Conservation (phyloP, 2,329 filamentous ascomycete species). For the Uncinocarpus reesii region DNA sequence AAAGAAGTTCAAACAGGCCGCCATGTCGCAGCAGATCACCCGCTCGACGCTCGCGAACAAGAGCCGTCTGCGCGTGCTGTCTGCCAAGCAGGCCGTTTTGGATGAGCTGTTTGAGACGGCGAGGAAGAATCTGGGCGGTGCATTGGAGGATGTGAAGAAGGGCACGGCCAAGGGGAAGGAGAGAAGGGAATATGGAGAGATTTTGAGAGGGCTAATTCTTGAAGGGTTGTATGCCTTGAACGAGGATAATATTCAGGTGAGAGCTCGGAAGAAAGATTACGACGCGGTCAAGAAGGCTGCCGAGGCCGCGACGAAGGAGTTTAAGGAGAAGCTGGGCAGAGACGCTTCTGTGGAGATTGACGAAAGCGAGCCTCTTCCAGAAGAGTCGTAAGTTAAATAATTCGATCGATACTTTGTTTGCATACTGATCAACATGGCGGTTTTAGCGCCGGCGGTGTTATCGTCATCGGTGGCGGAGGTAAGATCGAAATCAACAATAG, state of each 20-base stretch:
- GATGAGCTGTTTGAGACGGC: conserved; percentile 80
- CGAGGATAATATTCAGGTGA: conserved; percentile 65
- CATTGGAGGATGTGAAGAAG: conserved; percentile 43
- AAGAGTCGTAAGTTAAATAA: conserved; percentile 60
- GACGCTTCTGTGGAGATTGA: conserved; percentile 62
- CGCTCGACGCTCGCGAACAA: conserved; percentile 94
- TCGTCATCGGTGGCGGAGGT: conserved; percentile 69
- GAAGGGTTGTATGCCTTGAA: conserved; percentile 83
- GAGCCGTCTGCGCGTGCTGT: conserved; percentile 78
- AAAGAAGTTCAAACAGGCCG: conserved; percentile 98
- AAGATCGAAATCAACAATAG: conserved; percentile 99
- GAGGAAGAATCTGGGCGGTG: conserved; percentile 37
- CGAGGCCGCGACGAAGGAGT: conserved; percentile 66
- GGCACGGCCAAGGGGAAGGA: conserved; percentile 21
- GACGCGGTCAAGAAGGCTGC: conserved; percentile 67
- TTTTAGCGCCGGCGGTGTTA: conserved; percentile 67
- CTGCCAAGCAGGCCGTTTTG: conserved; percentile 78
- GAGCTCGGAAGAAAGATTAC: conserved; percentile 69
- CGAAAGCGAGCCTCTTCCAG: conserved; percentile 66
- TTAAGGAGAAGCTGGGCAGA: conserved; percentile 65
- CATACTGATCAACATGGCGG: conserved; percentile 3
- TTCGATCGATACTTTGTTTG: background rate
- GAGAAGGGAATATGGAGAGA: conserved; percentile 55
- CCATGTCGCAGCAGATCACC: conserved; percentile 98
- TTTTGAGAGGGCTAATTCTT: conserved; percentile 71